Evolutionary conservation across 805 yeast genomes (phyloP).

Genomic region (Cyberlindnera galapagoensis): DNA sequence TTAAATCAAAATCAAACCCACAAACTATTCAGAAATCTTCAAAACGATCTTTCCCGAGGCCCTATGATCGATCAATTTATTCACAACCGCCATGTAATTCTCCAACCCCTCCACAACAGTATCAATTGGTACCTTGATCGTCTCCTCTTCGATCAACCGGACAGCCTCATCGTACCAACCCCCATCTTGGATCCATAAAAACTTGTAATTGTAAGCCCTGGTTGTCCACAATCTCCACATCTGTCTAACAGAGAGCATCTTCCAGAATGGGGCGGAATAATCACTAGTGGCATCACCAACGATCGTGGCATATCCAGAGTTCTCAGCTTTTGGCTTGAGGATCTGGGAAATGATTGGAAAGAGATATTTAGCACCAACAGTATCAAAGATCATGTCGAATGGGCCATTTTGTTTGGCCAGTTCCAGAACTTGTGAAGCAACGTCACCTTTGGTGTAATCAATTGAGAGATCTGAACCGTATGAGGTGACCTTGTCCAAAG

Average conservation of each 20-base stretch:
- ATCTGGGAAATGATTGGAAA: constrained; percentile 34
- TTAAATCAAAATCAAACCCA: no score
- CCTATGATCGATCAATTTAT: constrained; percentile 36
- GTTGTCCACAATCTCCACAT: constrained; percentile 12
- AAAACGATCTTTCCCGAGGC: constrained; percentile 61
- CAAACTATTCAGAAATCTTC: constrained; percentile 25
- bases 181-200: constrained; percentile 9
- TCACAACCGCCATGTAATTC: constrained; percentile 45
- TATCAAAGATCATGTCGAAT: constrained; percentile 60
- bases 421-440: constrained; percentile 24
- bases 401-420: constrained; percentile 26
- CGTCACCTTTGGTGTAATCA: constrained; percentile 46
- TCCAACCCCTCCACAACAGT: constrained; percentile 39
- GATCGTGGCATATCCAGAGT: constrained; percentile 46
- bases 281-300: constrained; percentile 46
- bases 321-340: constrained; percentile 39
- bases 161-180: constrained; percentile 24
- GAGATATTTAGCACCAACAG: constrained; percentile 53
- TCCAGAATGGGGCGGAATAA: constrained; percentile 15
- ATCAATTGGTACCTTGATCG: constrained; percentile 45
- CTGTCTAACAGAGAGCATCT: constrained; percentile 7
- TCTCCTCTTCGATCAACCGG: constrained; percentile 33
- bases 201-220: constrained; percentile 24
- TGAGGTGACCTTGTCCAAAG: constrained; percentile 35
- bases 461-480: constrained; percentile 55